Evolutionary conservation across 2,329 filamentous ascomycete species (phyloP).

Genomic region (Polytolypa hystricis): DNA sequence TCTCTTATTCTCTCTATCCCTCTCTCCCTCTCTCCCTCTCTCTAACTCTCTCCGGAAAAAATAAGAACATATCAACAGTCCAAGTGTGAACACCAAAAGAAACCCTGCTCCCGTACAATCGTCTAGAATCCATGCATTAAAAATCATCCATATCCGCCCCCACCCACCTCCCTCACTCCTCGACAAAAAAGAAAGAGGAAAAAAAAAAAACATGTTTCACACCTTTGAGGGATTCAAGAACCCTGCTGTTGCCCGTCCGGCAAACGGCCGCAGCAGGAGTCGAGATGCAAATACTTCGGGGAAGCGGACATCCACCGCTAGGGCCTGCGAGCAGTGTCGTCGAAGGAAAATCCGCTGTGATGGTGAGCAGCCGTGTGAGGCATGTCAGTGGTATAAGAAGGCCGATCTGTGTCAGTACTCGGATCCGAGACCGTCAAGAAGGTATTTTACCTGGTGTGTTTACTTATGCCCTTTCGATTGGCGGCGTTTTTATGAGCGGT

Average conservation of each 20-base stretch:
- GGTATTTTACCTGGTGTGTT: too few species aligned
- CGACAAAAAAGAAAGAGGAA: too few species aligned
- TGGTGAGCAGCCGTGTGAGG: slow-evolving; percentile 68
- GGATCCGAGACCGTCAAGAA: slow-evolving; percentile 68
- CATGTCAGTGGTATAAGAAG: slow-evolving; percentile 71
- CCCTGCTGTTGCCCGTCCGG: slow-evolving; percentile 19
- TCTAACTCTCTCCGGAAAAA: not conserved
- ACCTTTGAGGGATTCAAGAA: slow-evolving; percentile 33
- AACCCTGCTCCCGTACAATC: not conserved
- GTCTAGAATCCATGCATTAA: not conserved
- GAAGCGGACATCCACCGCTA: slow-evolving; percentile 28
- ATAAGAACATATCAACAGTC: not conserved
- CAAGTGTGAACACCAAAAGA: not conserved
- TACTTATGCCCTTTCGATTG: too few species aligned
- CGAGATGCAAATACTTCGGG: slow-evolving; percentile 24
- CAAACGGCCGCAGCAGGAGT: slow-evolving; percentile 17
- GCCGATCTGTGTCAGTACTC: slow-evolving; percentile 71
- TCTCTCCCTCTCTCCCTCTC: not conserved
- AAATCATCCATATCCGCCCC: not conserved
- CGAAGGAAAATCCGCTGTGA: slow-evolving; percentile 76
- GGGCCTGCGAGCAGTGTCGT: slow-evolving; percentile 64
- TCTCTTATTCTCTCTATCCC: not conserved
- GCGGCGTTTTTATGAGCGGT: too few species aligned
- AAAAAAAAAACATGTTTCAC: slow-evolving; percentile 36
- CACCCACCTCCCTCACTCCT: not conserved